Percentiles rank a stretch among this genome's conserved stretches.
Evolutionary conservation across 1,284 basidiomycete genomes (phyloP).

Genomic region (Puccinia coronata): DNA sequence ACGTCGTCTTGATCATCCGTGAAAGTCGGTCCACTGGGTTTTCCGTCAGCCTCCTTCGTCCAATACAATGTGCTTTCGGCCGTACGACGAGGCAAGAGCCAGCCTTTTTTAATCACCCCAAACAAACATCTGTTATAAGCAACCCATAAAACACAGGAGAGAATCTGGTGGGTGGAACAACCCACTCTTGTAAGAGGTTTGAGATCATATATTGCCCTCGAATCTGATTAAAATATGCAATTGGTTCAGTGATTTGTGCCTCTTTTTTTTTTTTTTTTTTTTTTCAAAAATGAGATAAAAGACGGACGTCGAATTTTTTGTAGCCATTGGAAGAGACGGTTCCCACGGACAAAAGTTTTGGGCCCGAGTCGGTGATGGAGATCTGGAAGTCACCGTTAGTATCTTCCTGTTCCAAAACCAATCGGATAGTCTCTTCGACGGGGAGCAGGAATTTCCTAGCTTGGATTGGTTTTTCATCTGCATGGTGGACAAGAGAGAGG

Average conservation of each 20-base stretch:
- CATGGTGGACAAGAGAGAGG: background rate
- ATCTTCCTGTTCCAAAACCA: constrained; percentile 95
- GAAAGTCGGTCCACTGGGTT: constrained; percentile 96
- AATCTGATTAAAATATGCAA: too few species aligned
- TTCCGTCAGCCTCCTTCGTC: constrained; percentile 92
- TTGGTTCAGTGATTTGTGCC: background rate
- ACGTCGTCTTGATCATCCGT: constrained; percentile 96
- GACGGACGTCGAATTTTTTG: constrained; percentile 87
- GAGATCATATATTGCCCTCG: constrained; percentile 93
- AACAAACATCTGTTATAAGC: background rate
- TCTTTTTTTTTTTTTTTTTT: too few species aligned
- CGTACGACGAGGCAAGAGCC: constrained; percentile 92
- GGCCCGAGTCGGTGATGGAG: constrained; percentile 92
- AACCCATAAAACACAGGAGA: background rate
- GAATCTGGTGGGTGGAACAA: too few species aligned
- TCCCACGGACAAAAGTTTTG: constrained; percentile 91
- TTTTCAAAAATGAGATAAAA: too few species aligned
- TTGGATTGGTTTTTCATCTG: constrained; percentile 62
- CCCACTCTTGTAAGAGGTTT: constrained; percentile 88
- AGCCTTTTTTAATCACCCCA: constrained; percentile 60
- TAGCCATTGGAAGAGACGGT: constrained; percentile 97
- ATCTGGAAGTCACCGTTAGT: constrained; percentile 93
- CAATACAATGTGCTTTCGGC: constrained; percentile 92
- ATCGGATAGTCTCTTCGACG: constrained; percentile 96
- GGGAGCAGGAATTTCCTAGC: constrained; percentile 87